Evolutionary conservation across 2,329 filamentous ascomycete genomes (phyloP).

Genomic region (Seiridium unicorne): DNA sequence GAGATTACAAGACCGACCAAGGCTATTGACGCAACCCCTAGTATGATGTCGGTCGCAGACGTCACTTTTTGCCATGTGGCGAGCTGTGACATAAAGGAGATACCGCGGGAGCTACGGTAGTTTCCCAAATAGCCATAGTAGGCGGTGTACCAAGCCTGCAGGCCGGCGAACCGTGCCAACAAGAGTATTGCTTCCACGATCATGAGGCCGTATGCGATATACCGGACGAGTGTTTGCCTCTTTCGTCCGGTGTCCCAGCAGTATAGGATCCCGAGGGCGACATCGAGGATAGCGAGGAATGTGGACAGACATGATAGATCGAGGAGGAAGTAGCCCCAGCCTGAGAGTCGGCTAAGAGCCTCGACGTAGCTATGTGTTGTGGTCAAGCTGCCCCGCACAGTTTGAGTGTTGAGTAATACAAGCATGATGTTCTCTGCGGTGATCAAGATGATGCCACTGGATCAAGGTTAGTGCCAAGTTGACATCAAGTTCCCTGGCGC

Average conservation of each 20-base stretch:
- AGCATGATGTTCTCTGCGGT: background rate
- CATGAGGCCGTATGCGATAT: background rate
- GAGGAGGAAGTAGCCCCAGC: background rate
- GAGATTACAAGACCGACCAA: background rate
- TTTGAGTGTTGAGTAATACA: background rate
- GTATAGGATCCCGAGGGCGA: constrained; percentile 1
- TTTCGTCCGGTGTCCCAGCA: background rate
- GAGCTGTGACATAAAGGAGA: too few relatives aligned
- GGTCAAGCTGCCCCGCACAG: too few relatives aligned
- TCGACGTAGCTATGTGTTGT: background rate
- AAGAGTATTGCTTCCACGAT: background rate
- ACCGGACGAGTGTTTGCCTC: background rate
- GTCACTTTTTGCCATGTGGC: background rate
- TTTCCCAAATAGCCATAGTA: too few relatives aligned
- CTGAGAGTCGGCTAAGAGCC: background rate
- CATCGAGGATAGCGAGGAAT: background rate
- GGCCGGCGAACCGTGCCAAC: background rate
- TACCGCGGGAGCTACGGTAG: too few relatives aligned
- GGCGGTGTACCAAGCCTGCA: too few relatives aligned
- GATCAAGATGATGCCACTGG: background rate
- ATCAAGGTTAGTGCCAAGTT: background rate
- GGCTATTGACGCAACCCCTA: background rate
- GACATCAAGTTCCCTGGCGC: background rate
- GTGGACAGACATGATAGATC: background rate
- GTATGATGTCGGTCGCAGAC: background rate